A percentile compares a stretch with the other conserved stretches of the same genome.
Evolutionary conservation across 805 yeast species (phyloP).

Genomic region (Candida adriatica): DNA sequence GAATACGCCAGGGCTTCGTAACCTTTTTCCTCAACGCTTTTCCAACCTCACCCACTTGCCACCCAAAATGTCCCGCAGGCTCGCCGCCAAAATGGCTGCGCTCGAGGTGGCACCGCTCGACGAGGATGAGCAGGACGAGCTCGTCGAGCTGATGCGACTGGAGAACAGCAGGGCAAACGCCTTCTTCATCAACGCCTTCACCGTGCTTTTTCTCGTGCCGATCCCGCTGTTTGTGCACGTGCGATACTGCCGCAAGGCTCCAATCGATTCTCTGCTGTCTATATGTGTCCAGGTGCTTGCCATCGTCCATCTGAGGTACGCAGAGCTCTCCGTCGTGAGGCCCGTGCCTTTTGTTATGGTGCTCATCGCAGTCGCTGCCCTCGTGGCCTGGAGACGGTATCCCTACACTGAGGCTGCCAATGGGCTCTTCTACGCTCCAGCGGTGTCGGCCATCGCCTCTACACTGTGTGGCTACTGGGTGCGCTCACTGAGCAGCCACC

Average conservation of each 20-base stretch:
- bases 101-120: conserved; percentile 12
- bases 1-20: no score
- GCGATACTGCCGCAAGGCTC: conserved; percentile 6
- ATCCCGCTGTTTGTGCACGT: conserved; percentile 13
- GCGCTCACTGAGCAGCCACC: conserved; percentile 2
- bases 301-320: conserved; percentile 8
- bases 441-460: conserved; percentile 8
- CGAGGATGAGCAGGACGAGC: conserved; percentile 17
- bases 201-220: conserved; percentile 13
- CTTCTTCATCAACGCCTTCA: conserved; percentile 13
- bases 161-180: conserved; percentile 9
- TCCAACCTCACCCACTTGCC: no score
- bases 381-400: conserved; percentile 4
- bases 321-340: conserved; percentile 2
- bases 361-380: conserved; percentile 4
- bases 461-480: conserved; percentile 10
- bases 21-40: no score
- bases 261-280: conserved; percentile 8
- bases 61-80: conserved; percentile 2
- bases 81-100: conserved; percentile 7
- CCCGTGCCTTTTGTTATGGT: conserved; percentile 3
- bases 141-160: conserved; percentile 11
- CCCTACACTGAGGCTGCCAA: conserved; percentile 1
- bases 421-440: conserved; percentile 6
- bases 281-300: conserved; percentile 6